Base-by-base conservation (phyloP, 1,284 basidiomycete species). In the Fomitopsis betulina region DNA sequence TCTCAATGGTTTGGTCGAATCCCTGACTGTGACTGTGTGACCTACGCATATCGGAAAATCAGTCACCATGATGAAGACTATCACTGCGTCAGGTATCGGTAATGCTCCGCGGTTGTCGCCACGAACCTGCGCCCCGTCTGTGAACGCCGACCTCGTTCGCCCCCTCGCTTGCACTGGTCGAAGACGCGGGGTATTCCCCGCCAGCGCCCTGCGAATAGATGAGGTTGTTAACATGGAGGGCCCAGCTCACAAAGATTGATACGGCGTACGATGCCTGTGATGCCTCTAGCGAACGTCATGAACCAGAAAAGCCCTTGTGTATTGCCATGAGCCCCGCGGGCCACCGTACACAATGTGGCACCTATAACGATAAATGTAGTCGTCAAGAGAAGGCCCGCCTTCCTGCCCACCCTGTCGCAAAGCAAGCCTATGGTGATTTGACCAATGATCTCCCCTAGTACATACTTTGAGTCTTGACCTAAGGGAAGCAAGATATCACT, bases 151-250 rank as follows among this genome's bases (percentile, higher is more conserved):
- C 82, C 72, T 92, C 89, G 65, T 92, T 91, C 9, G 87, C 86
- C 39, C 87, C 84, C 68, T 91, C 88, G 42, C 80, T 83, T 2
- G 87, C 87, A 33, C 79, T 80, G 0, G 86, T 84, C 2, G 82
- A 84, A 12, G 85, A 87, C 4, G 87, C 86, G 0, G 89, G 88
- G 68, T 92, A 93, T 73, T 92, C 89, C n/a, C 89, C 89, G 30
- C 89, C 87, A 9, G 86, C 86, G 59, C 87, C 85, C 82, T 85
- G 40, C n/a, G 13, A 7, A 15, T 21, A 17, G n/a, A 15, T 21
- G 33, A 21, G 19, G 33, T 40, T 32, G 40, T 39, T 51, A 19
- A 39, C 13, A 55, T 23, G 21, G 3, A 17, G 12, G 32, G 21
- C 53, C 32, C 17, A 19, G 30, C 42, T 30, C 42, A 35, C 60